phyloP scores from a whole-genome alignment of 2,329 filamentous ascomycete genomes.

The Aspergillus ochraceus region DNA sequence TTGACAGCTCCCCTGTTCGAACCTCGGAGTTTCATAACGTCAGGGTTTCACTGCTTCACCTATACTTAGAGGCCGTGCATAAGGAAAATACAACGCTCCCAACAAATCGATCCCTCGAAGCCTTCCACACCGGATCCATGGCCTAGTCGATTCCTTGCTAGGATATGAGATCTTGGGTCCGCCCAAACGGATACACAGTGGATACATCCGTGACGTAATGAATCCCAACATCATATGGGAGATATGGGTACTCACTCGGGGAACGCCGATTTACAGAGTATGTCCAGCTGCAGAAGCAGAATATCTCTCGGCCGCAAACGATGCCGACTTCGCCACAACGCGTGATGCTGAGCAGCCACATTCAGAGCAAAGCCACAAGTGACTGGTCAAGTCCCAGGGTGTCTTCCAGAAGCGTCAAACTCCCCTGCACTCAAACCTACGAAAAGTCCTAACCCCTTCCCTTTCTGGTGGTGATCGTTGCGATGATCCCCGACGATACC shows the following conservation, averaged over 20 bases:
- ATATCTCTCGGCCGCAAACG: no score
- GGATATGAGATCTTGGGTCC: neutral
- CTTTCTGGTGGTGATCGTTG: neutral
- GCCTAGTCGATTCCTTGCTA: neutral
- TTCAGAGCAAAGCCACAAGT: neutral
- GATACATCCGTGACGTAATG: neutral
- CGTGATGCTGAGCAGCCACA: neutral
- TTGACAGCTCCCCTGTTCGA: conserved; percentile 9
- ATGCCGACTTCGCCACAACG: neutral
- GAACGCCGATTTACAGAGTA: neutral
- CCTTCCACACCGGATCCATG: neutral
- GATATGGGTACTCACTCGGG: neutral
- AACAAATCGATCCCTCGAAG: neutral
- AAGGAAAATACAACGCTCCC: neutral
- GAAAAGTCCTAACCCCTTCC: neutral
- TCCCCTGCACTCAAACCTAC: neutral
- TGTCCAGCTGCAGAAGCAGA: neutral
- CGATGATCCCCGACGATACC: neutral
- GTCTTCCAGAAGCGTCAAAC: conserved; percentile 5
- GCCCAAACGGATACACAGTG: neutral
- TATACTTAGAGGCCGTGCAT: neutral
- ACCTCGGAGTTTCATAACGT: neutral
- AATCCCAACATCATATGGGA: neutral
- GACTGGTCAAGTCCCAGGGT: conserved; percentile 3
- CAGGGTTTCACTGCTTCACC: neutral